Base-by-base conservation (phyloP, 2,329 filamentous ascomycete species). In the Ophiosphaerella herpotricha region DNA sequence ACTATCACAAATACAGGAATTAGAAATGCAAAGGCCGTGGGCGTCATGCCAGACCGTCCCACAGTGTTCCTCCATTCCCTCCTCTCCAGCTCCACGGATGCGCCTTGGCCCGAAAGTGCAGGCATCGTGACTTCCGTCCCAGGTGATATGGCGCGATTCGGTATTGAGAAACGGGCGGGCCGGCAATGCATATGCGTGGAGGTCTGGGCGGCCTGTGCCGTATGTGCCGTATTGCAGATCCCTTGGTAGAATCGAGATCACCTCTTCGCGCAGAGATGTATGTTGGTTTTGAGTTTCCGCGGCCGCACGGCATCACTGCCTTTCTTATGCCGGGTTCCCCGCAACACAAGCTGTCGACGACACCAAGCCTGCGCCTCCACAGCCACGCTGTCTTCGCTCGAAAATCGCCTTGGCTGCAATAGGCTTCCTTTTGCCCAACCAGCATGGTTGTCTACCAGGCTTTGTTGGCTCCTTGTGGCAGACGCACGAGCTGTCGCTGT, bases 1-100 rank as follows among this genome's bases (percentile, higher is more conserved):
- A 68, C 62, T 18, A 68, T 51, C 4, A 67, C 42, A 14, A 70
- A 63, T 1, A 70, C 54, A 0, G 67, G 66, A 21, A 68, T 57
- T 21, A 70, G 42, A 26, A 70, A 69, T 1, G 58, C 58, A 40
- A 69, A 61, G 4, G 66, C 63, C 7, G 61, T 66, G 6, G 63
- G 56, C n/a, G 64, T 64, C 48, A 68, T 55, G 16, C 59, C 51
- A 38, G 58, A 58, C 44, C 54, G 52, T 7, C 57, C 57, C 3
- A 60, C 55, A 2, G 57, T 60, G 16, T 58, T 34, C 14, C 40
- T 46, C 57, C 55, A 58, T 52, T 58, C 57, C 35, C 57, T 48
- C 16, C 43, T 46, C 13, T 42, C 48, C n/a, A 60, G 47, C 18
- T 34, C 26, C 16, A 39, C 36, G 11, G 43, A 39, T 8, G 35